A percentile compares a stretch with the other conserved stretches of the same genome.
These are phyloP conservation scores for Fusarium fracticaudum DNA, from an alignment of 2,329 filamentous ascomycete genomes.

Conservation along the genomic window DNA sequence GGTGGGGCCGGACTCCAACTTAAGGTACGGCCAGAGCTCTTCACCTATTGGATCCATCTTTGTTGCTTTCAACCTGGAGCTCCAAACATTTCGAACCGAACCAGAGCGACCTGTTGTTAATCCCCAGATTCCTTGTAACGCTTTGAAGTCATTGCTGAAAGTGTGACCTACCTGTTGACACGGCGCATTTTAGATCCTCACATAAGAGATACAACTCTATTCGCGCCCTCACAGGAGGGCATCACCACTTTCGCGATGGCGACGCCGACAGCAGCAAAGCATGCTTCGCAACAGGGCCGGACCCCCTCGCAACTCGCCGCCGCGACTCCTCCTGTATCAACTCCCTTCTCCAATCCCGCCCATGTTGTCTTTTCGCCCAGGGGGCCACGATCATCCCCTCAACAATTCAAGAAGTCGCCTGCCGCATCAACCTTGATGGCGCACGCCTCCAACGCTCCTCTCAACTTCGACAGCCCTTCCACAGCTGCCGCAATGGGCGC, in stretches of 20 bases:
- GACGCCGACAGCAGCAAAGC: conserved; percentile 62
- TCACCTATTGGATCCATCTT: not conserved
- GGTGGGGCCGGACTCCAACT: conserved; percentile 33
- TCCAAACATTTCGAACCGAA: not conserved
- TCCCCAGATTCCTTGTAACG: not conserved
- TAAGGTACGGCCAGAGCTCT: conserved; percentile 4
- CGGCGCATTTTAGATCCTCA: not conserved
- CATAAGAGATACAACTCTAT: not conserved
- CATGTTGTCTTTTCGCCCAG: conserved; percentile 69
- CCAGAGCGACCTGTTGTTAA: not conserved
- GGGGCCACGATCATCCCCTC: conserved; percentile 68
- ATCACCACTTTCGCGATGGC: conserved; percentile 50
- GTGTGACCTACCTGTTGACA: no score
- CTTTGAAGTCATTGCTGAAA: not conserved
- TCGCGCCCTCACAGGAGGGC: conserved; percentile 25
- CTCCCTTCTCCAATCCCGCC: conserved; percentile 69
- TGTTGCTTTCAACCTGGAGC: conserved; percentile 8
- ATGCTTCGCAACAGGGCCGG: conserved; percentile 55
- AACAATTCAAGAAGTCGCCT: conserved; percentile 72
- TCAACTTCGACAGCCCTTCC: conserved; percentile 72
- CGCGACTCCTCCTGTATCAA: conserved; percentile 73
- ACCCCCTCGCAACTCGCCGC: conserved; percentile 63
- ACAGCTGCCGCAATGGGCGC: conserved; percentile 70
- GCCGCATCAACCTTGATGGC: conserved; percentile 62
- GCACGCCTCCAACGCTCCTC: conserved; percentile 55